Base-by-base conservation (phyloP, 2,329 filamentous ascomycete species). In the Cercospora sp. region DNA sequence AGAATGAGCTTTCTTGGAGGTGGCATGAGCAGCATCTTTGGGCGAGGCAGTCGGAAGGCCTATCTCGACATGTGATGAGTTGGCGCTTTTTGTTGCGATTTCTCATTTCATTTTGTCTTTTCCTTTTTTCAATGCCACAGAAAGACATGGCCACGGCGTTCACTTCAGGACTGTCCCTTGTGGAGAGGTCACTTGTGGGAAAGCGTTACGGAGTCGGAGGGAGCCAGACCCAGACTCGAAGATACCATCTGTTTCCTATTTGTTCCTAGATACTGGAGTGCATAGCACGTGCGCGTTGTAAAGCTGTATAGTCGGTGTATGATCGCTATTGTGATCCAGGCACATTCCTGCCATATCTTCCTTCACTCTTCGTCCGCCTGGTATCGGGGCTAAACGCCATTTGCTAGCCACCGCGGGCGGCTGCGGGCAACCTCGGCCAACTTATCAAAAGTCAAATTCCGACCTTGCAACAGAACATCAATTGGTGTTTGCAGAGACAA, bases 1-100 rank as follows among this genome's bases (percentile, higher is more conserved):
- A 49, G 57, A 28, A 53, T 60, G 63, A 66, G 63, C 30, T 66
- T 66, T 40, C 51, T 64, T n/a, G 63, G 63, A 5, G 63, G 63
- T 21, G 63, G 63, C 4, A 53, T 61, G 55, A 28, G 37, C 40
- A 61, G 57, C 21, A 61, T 66, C 16, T 66, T 66, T 37, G 63
- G 63, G 21, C 49, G 63, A 53, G 55, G 55, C 24, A 60, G 53
- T n/a, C 63, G 53, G n/a, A 60, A 66, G 12, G 62, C 62, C 12
- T 60, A 60, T 21, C 26, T 66, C 21, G 57, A 66, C 34, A 61
- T 49, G 55, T 66, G 34, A 63, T 55, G 63, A 59, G 24, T 18
- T 32, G 18, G 26, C 16, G 24, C 34, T 57, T 43, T 24, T 34
- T 16, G 24, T 30, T 30, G 24, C 40, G 8, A 7, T 28, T 34